These are phyloP conservation scores for Microglena sp. DNA, from an alignment of 139 green algal genomes.

Conservation along the genomic window DNA sequence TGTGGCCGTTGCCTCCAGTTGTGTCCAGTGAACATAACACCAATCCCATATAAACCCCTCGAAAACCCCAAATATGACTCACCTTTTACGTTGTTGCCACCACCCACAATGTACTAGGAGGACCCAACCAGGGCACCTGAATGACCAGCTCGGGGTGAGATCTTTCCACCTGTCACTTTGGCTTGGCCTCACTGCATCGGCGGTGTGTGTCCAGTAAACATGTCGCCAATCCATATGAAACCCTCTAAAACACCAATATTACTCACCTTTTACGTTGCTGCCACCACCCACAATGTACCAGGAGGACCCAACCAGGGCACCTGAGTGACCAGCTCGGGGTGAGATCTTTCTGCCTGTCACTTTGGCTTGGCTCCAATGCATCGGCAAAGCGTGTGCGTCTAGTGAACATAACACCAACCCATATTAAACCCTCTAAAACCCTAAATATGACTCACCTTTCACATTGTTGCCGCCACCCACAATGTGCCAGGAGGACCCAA, in stretches of 20 bases:
- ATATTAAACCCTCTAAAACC: neutral
- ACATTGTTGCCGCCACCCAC: conserved; percentile 88
- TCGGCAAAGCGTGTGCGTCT: too few relatives aligned
- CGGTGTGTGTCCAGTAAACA: too few relatives aligned
- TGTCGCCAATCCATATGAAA: neutral
- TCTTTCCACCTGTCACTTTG: neutral
- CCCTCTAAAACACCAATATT: neutral
- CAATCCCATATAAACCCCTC: too few relatives aligned
- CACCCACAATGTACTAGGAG: conserved; percentile 73
- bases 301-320: conserved; percentile 43
- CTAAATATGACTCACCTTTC: conserved; percentile 27
- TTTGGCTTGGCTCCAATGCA: neutral
- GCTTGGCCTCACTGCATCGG: neutral
- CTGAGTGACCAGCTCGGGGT: conserved; percentile 50
- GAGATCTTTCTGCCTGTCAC: conserved; percentile 26
- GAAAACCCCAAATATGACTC: too few relatives aligned
- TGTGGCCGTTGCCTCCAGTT: neutral
- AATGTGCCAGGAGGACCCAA: conserved; percentile 71
- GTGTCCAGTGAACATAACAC: neutral
- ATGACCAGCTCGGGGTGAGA: neutral
- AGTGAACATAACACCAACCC: conserved; percentile 2
- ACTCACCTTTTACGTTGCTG: conserved; percentile 56
- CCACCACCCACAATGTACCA: conserved; percentile 83
- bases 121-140: conserved; percentile 43
- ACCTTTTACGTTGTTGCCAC: conserved; percentile 79